Conservation (phyloP, 805 yeast species). For the Yarrowia sp. region DNA sequence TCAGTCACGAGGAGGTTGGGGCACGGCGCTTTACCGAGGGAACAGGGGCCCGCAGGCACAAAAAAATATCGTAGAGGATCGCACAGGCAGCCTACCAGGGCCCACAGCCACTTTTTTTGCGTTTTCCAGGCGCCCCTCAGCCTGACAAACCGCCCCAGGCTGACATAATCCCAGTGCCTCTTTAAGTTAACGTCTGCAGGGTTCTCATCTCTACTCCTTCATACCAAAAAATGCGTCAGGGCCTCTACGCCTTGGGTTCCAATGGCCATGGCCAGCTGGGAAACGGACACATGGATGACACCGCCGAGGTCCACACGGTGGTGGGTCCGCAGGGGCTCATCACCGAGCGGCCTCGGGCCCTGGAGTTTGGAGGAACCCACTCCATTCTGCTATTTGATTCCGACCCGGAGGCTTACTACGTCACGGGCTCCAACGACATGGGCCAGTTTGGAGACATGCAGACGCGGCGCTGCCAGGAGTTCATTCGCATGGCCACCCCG, state of each 20-base stretch:
- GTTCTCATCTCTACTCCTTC: conserved; percentile 23
- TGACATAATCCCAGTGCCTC: conserved; percentile 4
- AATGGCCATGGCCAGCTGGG: conserved; percentile 82
- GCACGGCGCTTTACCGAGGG: neutral
- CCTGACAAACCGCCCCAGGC: neutral
- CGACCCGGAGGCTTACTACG: conserved; percentile 42
- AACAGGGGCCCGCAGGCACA: neutral
- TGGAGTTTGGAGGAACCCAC: conserved; percentile 83
- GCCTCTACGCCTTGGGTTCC: conserved; percentile 64
- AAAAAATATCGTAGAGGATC: too few relatives aligned
- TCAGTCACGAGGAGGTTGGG: conserved; percentile 5
- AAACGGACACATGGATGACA: conserved; percentile 52
- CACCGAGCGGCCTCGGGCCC: conserved; percentile 39
- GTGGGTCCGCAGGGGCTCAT: conserved; percentile 19
- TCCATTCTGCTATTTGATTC: conserved; percentile 47
- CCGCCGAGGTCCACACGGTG: conserved; percentile 35
- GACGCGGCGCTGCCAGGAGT: conserved; percentile 1
- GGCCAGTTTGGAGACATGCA: conserved; percentile 54
- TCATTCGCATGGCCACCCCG: conserved; percentile 19
- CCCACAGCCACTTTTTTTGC: too few relatives aligned
- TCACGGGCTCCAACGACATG: conserved; percentile 55
- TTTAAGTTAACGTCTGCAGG: conserved; percentile 21
- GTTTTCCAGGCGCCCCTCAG: neutral
- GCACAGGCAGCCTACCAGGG: too few relatives aligned
- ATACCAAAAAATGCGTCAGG: conserved; percentile 28